Percentiles rank a stretch among this genome's conserved stretches.
phyloP scores from a whole-genome alignment of 2,329 filamentous ascomycete genomes.

The Pseudogymnoascus sp. region DNA sequence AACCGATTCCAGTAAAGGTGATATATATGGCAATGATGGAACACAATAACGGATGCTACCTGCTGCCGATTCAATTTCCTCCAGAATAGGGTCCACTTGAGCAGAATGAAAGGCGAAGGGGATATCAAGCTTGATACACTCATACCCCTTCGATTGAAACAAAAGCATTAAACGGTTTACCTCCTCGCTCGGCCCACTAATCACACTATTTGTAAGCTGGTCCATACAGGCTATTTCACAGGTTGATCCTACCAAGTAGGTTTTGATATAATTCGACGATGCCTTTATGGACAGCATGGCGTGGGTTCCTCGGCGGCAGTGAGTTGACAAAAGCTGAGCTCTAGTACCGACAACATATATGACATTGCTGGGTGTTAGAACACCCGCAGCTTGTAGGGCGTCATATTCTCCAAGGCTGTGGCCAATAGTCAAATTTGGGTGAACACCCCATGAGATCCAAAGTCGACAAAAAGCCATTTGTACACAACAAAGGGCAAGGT shows the following conservation, averaged over 20 bases:
- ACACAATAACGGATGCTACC: constrained; percentile 44
- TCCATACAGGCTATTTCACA: constrained; percentile 61
- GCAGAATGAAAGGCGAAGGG: constrained; percentile 59
- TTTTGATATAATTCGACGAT: constrained; percentile 38
- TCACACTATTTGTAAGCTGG: constrained; percentile 61
- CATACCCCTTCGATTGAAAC: constrained; percentile 44
- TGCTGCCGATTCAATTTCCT: constrained; percentile 47
- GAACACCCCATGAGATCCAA: constrained; percentile 46
- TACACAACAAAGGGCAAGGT: constrained; percentile 43
- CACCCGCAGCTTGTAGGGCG: constrained; percentile 60
- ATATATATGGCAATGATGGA: constrained; percentile 53
- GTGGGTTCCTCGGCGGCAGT: constrained; percentile 59
- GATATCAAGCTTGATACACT: constrained; percentile 51
- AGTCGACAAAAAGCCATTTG: constrained; percentile 46
- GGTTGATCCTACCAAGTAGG: constrained; percentile 40
- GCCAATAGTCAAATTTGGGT: constrained; percentile 45
- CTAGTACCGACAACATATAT: constrained; percentile 62
- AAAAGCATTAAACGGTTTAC: constrained; percentile 41
- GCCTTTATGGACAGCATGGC: constrained; percentile 50
- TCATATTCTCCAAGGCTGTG: constrained; percentile 66
- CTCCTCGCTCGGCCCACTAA: constrained; percentile 48
- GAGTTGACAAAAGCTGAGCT: constrained; percentile 53
- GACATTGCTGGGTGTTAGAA: constrained; percentile 60
- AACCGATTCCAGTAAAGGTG: constrained; percentile 54
- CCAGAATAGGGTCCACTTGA: constrained; percentile 54